These are phyloP conservation scores for Pezicula carpinea DNA, from an alignment of 2,329 filamentous ascomycete species.

Conservation along the genomic window DNA sequence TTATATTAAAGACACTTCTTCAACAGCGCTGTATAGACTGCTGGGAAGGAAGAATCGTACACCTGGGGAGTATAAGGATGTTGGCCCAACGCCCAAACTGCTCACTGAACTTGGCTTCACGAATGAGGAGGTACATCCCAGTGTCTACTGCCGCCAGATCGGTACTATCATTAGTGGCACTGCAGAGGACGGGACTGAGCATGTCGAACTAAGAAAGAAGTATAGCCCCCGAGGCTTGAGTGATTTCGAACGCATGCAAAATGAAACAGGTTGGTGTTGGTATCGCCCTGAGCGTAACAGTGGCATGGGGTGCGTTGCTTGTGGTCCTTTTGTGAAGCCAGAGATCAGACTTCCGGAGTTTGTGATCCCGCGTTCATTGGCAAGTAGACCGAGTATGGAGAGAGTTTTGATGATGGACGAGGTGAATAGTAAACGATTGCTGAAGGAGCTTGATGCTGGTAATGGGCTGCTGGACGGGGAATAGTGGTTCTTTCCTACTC, in stretches of 20 bases:
- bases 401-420: background rate
- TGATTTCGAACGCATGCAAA: background rate
- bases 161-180: background rate
- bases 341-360: background rate
- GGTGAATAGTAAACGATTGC: background rate
- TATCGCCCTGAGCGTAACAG: background rate
- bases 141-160: background rate
- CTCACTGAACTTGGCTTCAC: background rate
- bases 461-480: background rate
- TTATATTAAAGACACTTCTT: background rate
- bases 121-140: slow-evolving; percentile 1
- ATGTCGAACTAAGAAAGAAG: background rate
- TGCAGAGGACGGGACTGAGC: background rate
- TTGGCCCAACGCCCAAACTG: background rate
- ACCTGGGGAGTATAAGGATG: background rate
- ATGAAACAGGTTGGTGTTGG: background rate
- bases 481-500: too few relatives aligned
- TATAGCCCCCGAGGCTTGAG: background rate
- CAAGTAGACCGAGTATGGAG: background rate
- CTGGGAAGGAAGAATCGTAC: background rate
- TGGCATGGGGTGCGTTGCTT: background rate
- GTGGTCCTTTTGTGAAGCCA: background rate
- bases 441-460: background rate
- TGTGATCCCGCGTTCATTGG: background rate
- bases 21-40: background rate